These are phyloP conservation scores for Suillus sp. DNA, from an alignment of 768 basidiomycete species.

Conservation along the genomic window DNA sequence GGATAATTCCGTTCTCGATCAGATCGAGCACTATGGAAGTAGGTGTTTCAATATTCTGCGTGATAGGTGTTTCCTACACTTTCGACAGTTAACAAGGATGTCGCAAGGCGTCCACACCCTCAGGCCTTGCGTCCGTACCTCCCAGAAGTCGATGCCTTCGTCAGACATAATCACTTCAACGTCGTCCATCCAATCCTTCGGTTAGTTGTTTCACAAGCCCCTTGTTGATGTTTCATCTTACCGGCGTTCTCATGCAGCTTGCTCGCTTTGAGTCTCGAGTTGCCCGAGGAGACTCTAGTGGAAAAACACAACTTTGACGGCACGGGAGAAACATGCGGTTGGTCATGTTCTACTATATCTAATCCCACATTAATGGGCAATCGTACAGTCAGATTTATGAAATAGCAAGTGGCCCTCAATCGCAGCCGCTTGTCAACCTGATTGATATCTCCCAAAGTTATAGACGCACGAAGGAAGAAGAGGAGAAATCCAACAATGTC, in stretches of 20 bases:
- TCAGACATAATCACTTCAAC: conserved; percentile 39
- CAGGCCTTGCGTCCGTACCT: conserved; percentile 38
- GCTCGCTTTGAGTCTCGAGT: conserved; percentile 45
- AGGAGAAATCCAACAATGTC: conserved; percentile 44
- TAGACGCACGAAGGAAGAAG: conserved; percentile 45
- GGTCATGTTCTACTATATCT: conserved; percentile 3
- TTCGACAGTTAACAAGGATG: conserved; percentile 37
- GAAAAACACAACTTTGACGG: conserved; percentile 41
- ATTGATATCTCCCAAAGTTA: conserved; percentile 32
- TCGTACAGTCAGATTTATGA: conserved; percentile 45
- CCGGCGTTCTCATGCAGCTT: conserved; percentile 27
- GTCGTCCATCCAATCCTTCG: conserved; percentile 41
- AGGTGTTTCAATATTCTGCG: conserved; percentile 11
- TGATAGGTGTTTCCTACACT: not conserved
- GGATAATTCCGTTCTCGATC: conserved; percentile 42
- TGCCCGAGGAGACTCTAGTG: conserved; percentile 48
- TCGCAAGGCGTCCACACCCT: conserved; percentile 38
- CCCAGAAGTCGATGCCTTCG: conserved; percentile 39
- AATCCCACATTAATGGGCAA: not conserved
- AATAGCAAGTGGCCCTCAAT: conserved; percentile 40
- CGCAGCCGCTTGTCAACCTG: not conserved
- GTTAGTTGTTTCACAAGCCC: conserved; percentile 20
- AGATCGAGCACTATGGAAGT: conserved; percentile 49
- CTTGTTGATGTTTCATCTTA: not conserved
- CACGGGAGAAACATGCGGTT: conserved; percentile 41